phyloP scores from a whole-genome alignment of 352 stramenopile species.

The Globisporangium nagaii region DNA sequence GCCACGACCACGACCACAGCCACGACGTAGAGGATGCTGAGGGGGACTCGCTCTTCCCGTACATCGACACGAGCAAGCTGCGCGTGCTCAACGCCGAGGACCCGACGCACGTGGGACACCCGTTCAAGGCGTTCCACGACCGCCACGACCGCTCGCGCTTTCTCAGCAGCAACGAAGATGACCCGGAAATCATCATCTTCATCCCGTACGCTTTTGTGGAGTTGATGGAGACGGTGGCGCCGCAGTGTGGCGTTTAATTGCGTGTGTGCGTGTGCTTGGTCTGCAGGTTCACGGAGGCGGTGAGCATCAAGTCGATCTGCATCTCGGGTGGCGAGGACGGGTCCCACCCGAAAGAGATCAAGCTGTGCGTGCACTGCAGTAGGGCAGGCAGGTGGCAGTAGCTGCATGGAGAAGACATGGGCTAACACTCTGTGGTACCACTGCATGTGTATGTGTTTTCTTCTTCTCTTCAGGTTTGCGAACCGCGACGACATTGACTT shows the following conservation, averaged over 20 bases:
- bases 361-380: slow-evolving; percentile 40
- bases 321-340: slow-evolving; percentile 76
- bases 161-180: slow-evolving; percentile 73
- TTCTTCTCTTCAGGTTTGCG: slow-evolving; percentile 35
- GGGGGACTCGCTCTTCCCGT: slow-evolving; percentile 77
- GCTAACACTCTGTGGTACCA: too few species aligned
- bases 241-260: neutral
- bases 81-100: slow-evolving; percentile 74
- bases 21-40: slow-evolving; percentile 69
- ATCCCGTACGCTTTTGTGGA: slow-evolving; percentile 38
- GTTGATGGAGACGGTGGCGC: too few species aligned
- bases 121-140: slow-evolving; percentile 82
- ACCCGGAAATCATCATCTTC: slow-evolving; percentile 81
- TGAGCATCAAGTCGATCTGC: slow-evolving; percentile 87
- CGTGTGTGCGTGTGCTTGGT: neutral
- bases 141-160: slow-evolving; percentile 60
- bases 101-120: slow-evolving; percentile 46
- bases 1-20: slow-evolving; percentile 53
- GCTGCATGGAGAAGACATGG: too few species aligned
- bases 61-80: slow-evolving; percentile 85
- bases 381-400: too few species aligned
- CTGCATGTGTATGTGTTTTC: neutral
- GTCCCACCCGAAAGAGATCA: slow-evolving; percentile 74
- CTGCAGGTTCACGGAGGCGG: slow-evolving; percentile 74
- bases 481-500: slow-evolving; percentile 88